Evolutionary conservation across 2,329 filamentous ascomycete species (phyloP).

Genomic region (Pseudopyricularia javanii): DNA sequence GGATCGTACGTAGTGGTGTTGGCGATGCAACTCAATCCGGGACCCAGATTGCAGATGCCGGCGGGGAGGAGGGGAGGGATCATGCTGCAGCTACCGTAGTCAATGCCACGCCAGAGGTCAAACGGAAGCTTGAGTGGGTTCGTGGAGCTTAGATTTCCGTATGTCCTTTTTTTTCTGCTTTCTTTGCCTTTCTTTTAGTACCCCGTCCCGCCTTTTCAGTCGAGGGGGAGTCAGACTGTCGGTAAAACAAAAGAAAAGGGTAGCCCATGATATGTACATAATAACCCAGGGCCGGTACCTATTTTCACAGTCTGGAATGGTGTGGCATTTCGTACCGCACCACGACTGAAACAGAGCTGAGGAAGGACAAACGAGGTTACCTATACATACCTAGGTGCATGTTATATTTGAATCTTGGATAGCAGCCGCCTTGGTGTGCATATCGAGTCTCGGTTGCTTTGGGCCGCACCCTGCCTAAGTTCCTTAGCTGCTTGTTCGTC

Average conservation of each 20-base stretch:
- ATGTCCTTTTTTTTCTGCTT: not conserved
- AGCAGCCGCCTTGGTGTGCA: no score
- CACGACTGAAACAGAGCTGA: not conserved
- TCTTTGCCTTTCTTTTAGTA: no score
- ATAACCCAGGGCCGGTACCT: not conserved
- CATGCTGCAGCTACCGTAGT: not conserved
- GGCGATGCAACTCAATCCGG: not conserved
- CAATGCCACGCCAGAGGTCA: not conserved
- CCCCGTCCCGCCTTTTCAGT: no score
- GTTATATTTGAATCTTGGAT: no score
- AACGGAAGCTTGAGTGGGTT: not conserved
- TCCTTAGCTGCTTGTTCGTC: not conserved
- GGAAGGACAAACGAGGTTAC: not conserved
- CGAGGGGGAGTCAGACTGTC: no score
- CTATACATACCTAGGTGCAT: no score
- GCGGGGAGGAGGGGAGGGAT: not conserved
- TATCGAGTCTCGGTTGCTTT: not conserved
- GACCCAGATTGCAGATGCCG: not conserved
- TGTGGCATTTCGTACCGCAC: not conserved
- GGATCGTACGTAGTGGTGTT: not conserved
- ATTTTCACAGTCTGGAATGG: not conserved
- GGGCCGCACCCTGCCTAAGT: not conserved
- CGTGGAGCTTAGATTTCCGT: no score
- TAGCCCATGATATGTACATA: not conserved
- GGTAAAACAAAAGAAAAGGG: no score